Base-by-base conservation (phyloP, 805 yeast species). In the Ogataea degrootiae region DNA sequence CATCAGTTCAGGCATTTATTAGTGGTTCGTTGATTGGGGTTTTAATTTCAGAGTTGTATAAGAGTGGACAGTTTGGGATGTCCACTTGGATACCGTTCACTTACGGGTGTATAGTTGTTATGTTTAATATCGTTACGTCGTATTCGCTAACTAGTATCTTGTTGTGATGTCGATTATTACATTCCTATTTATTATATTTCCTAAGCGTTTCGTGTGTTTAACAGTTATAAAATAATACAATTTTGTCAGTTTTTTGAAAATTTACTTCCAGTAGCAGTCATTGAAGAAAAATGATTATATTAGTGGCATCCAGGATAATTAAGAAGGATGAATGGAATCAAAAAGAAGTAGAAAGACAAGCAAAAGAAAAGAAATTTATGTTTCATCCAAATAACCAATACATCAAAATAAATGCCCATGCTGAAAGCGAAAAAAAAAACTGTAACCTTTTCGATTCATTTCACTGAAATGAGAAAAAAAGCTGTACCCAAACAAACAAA, bases 31-130 rank as follows among this genome's bases (percentile, higher is more conserved):
- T 88, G 6, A 74, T 86, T 37, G 97, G 97, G 0, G 70, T 90
- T 12, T 61, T 94, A 39, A 62, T 87, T 16, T 83, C 83, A 34
- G 86, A 89, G 1, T 76, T 90, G 7, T 91, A 91, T 67, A 72
- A 76, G 46, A 82, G 96, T 0, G 96, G 96, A 0, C 74, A 85
- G 22, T 80, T 92, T 57, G 77, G 85, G 21, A 87, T 94, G 95
- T 84, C 95, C 12, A 87, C 97, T 0, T 92, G 99, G 99, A 80
- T 92, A 7, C 98, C 99, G 0, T 75, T 92, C 54, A 77, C 85
- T 46, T 87, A 91, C 80, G 95, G 82, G 0, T 65, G 85, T 2
- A 76, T 85, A 5, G 82, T 81, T 55, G 73, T 87, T 6, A 60
- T 89, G 39, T 86, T 78, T 63, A 80, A 85, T 60, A 74, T 88